These are phyloP conservation scores for Plantago major DNA, from an alignment of 257 asterid genomes.

Conservation along the genomic window DNA sequence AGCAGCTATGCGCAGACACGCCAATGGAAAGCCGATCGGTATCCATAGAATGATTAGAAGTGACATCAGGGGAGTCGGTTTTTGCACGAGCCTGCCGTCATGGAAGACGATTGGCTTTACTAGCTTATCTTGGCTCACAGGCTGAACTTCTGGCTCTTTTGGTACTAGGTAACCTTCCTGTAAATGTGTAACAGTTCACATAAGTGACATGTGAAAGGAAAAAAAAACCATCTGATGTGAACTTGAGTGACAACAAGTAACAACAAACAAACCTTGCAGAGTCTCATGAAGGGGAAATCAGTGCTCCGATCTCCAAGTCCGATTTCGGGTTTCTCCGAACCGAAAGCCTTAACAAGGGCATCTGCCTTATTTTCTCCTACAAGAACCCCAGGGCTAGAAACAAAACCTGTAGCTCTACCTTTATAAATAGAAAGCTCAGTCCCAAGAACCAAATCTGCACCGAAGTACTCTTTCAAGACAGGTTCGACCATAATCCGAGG, in stretches of 20 bases:
- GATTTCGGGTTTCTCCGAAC: slow-evolving; percentile 28
- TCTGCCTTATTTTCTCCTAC: slow-evolving; percentile 52
- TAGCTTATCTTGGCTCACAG: slow-evolving; percentile 49
- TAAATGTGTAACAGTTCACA: not conserved
- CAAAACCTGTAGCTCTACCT: slow-evolving; percentile 67
- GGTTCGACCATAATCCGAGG: slow-evolving; percentile 76
- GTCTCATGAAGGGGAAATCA: slow-evolving; percentile 61
- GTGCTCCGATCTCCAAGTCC: slow-evolving; percentile 64
- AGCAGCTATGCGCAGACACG: slow-evolving; percentile 58
- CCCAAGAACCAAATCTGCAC: slow-evolving; percentile 64
- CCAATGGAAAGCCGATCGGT: slow-evolving; percentile 58
- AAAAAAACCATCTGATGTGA: not conserved
- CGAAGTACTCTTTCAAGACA: slow-evolving; percentile 50
- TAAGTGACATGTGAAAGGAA: no score
- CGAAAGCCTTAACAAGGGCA: slow-evolving; percentile 34
- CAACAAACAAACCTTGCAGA: slow-evolving; percentile 53
- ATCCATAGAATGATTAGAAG: slow-evolving; percentile 62
- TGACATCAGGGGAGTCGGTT: slow-evolving; percentile 51
- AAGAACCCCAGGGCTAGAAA: slow-evolving; percentile 41
- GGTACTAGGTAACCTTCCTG: slow-evolving; percentile 66
- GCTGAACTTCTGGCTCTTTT: slow-evolving; percentile 22
- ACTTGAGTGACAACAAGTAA: not conserved
- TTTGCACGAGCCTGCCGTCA: slow-evolving; percentile 74
- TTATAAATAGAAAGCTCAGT: slow-evolving; percentile 45
- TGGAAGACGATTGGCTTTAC: slow-evolving; percentile 65